phyloP scores from a whole-genome alignment of 2,329 filamentous ascomycete species.

The Alternaria sp. region DNA sequence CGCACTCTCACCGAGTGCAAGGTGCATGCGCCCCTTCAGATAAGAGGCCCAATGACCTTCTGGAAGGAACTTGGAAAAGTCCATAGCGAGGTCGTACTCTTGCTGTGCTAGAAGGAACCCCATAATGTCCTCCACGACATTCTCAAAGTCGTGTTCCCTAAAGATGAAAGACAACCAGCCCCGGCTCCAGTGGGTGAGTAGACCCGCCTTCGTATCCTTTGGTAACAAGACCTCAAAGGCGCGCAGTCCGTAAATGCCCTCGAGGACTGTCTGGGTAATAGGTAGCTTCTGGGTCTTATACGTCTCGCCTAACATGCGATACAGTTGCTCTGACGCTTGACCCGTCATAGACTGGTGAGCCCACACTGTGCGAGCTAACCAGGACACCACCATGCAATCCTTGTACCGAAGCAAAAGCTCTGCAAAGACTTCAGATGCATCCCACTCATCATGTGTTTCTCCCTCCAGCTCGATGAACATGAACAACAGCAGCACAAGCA shows the following conservation, averaged over 20 bases:
- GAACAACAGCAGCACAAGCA: conserved; percentile 84
- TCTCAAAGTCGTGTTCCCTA: conserved; percentile 47
- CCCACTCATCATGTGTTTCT: conserved; percentile 74
- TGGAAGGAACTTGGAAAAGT: conserved; percentile 72
- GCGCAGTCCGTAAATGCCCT: conserved; percentile 43
- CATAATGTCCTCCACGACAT: conserved; percentile 54
- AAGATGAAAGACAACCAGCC: conserved; percentile 55
- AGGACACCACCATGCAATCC: conserved; percentile 47
- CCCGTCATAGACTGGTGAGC: conserved; percentile 42
- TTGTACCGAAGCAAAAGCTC: conserved; percentile 63
- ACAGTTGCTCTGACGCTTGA: conserved; percentile 35
- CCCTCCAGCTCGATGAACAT: conserved; percentile 74
- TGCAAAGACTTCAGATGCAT: conserved; percentile 67
- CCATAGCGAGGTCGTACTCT: conserved; percentile 62
- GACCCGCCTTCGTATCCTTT: conserved; percentile 33
- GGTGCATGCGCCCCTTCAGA: conserved; percentile 80
- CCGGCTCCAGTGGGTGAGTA: conserved; percentile 58
- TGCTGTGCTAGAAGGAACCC: conserved; percentile 55
- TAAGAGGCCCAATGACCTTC: conserved; percentile 72
- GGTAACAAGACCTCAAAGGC: conserved; percentile 46
- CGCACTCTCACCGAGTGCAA: conserved; percentile 77
- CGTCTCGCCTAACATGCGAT: conserved; percentile 37
- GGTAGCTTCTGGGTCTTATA: conserved; percentile 40
- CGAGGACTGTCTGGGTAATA: conserved; percentile 49
- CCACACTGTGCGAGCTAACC: conserved; percentile 48